Evolutionary conservation across 768 basidiomycete species (phyloP).

Genomic region (Suillus alpinus): DNA sequence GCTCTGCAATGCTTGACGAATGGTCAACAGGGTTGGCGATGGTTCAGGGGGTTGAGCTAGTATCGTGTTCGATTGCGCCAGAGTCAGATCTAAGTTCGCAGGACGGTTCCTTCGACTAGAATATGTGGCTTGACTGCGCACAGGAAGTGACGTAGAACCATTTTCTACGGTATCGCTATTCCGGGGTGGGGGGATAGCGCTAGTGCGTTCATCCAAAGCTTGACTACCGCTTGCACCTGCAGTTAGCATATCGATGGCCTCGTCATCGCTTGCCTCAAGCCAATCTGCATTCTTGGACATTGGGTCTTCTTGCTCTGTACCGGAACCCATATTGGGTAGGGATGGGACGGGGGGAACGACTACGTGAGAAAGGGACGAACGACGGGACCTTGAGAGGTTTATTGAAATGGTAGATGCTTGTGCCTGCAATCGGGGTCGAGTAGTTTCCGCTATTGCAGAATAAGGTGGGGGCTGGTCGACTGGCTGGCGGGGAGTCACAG

Average conservation of each 20-base stretch:
- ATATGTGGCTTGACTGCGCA: conserved; percentile 26
- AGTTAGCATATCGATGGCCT: conserved; percentile 80
- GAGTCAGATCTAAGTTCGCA: conserved; percentile 62
- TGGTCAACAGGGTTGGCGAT: conserved; percentile 61
- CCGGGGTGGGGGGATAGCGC: conserved; percentile 38
- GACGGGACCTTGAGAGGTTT: conserved; percentile 42
- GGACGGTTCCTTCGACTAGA: conserved; percentile 54
- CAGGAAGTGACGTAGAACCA: conserved; percentile 24
- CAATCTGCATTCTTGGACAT: conserved; percentile 62
- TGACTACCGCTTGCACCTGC: conserved; percentile 81
- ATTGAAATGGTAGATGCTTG: conserved; percentile 44
- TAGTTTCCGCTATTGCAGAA: conserved; percentile 27
- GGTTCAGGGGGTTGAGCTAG: conserved; percentile 43
- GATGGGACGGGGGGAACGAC: conserved; percentile 44
- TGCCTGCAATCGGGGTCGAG: conserved; percentile 33
- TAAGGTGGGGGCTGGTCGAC: conserved; percentile 72
- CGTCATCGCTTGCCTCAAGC: conserved; percentile 82
- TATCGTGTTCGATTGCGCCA: conserved; percentile 34
- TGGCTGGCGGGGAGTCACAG: conserved; percentile 23
- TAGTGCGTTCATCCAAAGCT: conserved; percentile 81
- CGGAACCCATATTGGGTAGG: conserved; percentile 32
- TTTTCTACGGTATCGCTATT: conserved; percentile 20
- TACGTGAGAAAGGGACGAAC: conserved; percentile 59
- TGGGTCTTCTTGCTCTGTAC: conserved; percentile 34
- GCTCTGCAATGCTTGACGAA: conserved; percentile 60